Percentiles rank a stretch among this genome's conserved stretches.
Conservation (phyloP, 2,329 filamentous ascomycete species). For the Aspergillus sp. region DNA sequence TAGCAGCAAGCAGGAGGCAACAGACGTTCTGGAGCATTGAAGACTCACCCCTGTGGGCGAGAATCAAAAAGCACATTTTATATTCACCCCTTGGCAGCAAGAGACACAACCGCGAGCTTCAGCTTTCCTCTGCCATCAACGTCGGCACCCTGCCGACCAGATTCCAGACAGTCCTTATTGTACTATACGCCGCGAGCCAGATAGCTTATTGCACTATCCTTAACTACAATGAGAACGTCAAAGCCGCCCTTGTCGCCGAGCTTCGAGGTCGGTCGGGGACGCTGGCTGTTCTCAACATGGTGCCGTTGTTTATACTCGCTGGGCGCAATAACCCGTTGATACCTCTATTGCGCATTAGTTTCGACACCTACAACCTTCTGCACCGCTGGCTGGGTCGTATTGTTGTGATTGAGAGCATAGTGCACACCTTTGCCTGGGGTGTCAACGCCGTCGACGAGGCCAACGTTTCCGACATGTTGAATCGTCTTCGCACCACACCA, state of each 20-base stretch:
- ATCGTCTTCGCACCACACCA: constrained; percentile 33
- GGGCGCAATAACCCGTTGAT: constrained; percentile 94
- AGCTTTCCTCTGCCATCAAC: constrained; percentile 65
- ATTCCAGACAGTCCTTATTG: constrained; percentile 69
- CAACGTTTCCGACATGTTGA: constrained; percentile 32
- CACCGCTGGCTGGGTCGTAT: constrained; percentile 82
- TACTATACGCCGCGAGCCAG: constrained; percentile 69
- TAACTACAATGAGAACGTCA: constrained; percentile 44
- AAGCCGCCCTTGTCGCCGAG: constrained; percentile 68
- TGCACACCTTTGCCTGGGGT: constrained; percentile 75
- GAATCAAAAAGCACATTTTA: constrained; percentile 47
- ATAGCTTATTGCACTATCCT: constrained; percentile 66
- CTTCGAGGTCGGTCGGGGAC: constrained; percentile 82
- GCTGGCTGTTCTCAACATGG: constrained; percentile 83
- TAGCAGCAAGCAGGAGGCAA: constrained; percentile 35
- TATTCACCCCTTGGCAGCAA: constrained; percentile 70
- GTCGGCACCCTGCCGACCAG: constrained; percentile 78
- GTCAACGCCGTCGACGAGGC: constrained; percentile 60
- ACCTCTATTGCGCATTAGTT: constrained; percentile 76
- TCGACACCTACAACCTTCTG: constrained; percentile 92
- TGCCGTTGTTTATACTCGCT: constrained; percentile 84
- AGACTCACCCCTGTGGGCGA: constrained; percentile 41
- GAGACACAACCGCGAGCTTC: constrained; percentile 74
- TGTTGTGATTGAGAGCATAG: constrained; percentile 66
- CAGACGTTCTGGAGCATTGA: constrained; percentile 49